Evolutionary conservation across 108 stramenopile species (phyloP).

Genomic region (Licmophora abbreviata): DNA sequence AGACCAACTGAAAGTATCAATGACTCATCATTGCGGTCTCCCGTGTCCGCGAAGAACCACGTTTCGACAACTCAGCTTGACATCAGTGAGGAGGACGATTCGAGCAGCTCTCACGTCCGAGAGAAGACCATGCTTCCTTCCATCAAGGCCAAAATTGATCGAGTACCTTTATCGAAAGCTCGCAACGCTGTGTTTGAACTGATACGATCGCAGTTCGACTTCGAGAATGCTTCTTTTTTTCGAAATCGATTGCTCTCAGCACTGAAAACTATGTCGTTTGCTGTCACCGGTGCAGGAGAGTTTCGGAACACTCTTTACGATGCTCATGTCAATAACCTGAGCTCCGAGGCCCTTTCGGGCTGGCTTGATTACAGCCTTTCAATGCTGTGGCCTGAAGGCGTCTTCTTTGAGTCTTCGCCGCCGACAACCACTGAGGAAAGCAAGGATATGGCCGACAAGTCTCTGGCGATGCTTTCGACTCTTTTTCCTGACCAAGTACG

Average conservation of each 20-base stretch:
- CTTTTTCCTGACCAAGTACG: conserved; percentile 68
- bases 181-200: conserved; percentile 62
- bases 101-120: neutral
- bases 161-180: conserved; percentile 61
- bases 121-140: conserved; percentile 12
- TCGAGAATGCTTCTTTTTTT: conserved; percentile 83
- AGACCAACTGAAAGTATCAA: no score
- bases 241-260: conserved; percentile 72
- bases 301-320: conserved; percentile 67
- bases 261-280: conserved; percentile 69
- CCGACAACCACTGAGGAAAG: conserved; percentile 39
- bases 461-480: conserved; percentile 38
- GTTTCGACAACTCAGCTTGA: neutral
- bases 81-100: neutral
- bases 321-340: conserved; percentile 55
- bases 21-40: neutral
- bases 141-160: conserved; percentile 45
- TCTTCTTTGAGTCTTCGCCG: conserved; percentile 39
- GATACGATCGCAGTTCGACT: conserved; percentile 63
- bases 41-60: neutral
- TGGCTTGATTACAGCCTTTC: conserved; percentile 48
- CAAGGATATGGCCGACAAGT: conserved; percentile 20
- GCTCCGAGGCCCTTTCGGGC: conserved; percentile 54
- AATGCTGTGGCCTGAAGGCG: conserved; percentile 81
- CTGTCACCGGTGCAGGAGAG: conserved; percentile 54